Percentiles rank a stretch among this genome's conserved stretches.
Conservation (phyloP, 2,329 filamentous ascomycete genomes). For the Boeremia exigua region DNA sequence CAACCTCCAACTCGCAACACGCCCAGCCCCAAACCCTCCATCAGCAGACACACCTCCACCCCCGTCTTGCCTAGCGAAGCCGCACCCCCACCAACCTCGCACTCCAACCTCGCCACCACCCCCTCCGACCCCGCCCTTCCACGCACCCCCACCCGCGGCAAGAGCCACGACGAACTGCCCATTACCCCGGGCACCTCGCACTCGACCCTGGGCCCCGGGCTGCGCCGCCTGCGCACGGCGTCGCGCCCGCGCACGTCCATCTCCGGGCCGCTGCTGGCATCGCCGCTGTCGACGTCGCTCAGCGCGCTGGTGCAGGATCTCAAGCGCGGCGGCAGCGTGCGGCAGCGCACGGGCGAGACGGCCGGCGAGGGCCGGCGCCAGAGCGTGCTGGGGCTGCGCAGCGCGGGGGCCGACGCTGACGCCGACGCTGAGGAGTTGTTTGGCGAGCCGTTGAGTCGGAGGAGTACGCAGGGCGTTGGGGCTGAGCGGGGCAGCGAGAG, state of each 20-base stretch:
- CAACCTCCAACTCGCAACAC: constrained; percentile 8
- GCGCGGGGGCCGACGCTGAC: constrained; percentile 11
- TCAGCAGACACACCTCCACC: constrained; percentile 35
- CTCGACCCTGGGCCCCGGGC: constrained; percentile 21
- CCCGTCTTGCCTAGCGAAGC: constrained; percentile 41
- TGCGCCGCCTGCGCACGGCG: constrained; percentile 38
- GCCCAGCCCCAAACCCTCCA: constrained; percentile 16
- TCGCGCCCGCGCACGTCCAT: constrained; percentile 33
- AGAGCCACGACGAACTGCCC: constrained; percentile 17
- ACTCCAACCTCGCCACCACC: constrained; percentile 25
- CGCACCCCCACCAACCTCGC: constrained; percentile 16
- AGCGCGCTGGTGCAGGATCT: constrained; percentile 70
- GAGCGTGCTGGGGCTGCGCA: constrained; percentile 31
- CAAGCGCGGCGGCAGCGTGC: constrained; percentile 58
- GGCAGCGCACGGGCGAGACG: constrained; percentile 7
- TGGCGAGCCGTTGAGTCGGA: constrained; percentile 33
- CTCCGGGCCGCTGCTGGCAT: constrained; percentile 63
- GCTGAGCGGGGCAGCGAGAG: not conserved
- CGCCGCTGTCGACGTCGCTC: constrained; percentile 65
- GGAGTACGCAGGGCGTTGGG: constrained; percentile 22
- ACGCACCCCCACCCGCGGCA: constrained; percentile 18
- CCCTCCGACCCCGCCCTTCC: constrained; percentile 13
- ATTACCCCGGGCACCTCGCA: constrained; percentile 28
- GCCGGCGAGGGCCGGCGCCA: constrained; percentile 17
- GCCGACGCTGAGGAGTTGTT: not conserved